Conservation (phyloP, 2,329 filamentous ascomycete genomes). For the Fusarium chaquense region DNA sequence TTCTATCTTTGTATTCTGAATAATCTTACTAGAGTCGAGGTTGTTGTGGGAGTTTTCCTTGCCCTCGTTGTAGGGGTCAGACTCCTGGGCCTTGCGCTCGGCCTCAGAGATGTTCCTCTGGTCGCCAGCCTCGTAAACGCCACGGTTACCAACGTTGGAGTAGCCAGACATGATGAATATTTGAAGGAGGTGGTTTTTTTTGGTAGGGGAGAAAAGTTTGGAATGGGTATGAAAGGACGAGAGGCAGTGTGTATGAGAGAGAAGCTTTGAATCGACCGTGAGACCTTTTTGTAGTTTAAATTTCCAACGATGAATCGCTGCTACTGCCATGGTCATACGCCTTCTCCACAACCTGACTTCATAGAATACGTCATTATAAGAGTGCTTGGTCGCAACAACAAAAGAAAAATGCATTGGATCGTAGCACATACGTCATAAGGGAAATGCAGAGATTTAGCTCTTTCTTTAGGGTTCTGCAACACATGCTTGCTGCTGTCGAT, state of each 20-base stretch:
- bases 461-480: constrained; percentile 20
- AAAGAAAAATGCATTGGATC: constrained; percentile 21
- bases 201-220: background rate
- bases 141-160: constrained; percentile 74
- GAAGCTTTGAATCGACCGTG: background rate
- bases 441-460: constrained; percentile 17
- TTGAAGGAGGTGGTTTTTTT: background rate
- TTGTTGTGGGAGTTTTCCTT: constrained; percentile 74
- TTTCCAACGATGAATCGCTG: constrained; percentile 31
- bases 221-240: constrained; percentile 1
- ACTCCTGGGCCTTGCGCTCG: constrained; percentile 62
- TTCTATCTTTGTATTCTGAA: constrained; percentile 54
- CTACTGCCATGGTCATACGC: constrained; percentile 21
- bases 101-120: constrained; percentile 74
- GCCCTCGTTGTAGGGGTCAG: constrained; percentile 81
- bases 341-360: constrained; percentile 47
- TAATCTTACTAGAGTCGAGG: constrained; percentile 76
- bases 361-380: constrained; percentile 49
- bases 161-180: constrained; percentile 53
- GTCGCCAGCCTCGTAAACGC: constrained; percentile 81
- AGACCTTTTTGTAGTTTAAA: constrained; percentile 40
- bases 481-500: constrained; percentile 17
- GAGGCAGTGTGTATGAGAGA: constrained; percentile 7
- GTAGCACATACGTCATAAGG: constrained; percentile 41
- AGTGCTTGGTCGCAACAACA: constrained; percentile 26